Conservation (phyloP, 495 filamentous ascomycete genomes). For the Collariella sp. region DNA sequence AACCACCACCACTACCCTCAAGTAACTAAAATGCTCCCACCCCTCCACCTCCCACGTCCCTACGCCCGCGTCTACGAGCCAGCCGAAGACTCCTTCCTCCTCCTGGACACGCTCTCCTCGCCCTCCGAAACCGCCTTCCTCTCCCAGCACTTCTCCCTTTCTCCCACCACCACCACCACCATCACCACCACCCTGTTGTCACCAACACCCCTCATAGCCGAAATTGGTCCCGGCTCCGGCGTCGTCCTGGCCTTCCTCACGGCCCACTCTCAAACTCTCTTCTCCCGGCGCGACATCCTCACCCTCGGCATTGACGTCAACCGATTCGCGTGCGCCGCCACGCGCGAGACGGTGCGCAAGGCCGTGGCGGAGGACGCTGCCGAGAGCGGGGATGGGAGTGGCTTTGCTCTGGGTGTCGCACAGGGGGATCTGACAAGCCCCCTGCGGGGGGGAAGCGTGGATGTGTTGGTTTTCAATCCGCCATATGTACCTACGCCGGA, state of each 20-base stretch:
- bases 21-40: slow-evolving; percentile 57
- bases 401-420: slow-evolving; percentile 50
- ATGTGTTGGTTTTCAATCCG: slow-evolving; percentile 91
- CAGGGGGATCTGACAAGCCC: slow-evolving; percentile 57
- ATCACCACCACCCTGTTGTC: slow-evolving; percentile 27
- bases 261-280: slow-evolving; percentile 61
- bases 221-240: slow-evolving; percentile 85
- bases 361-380: slow-evolving; percentile 32
- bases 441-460: slow-evolving; percentile 50
- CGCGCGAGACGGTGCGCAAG: slow-evolving; percentile 49
- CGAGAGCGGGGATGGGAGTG: background rate
- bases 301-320: slow-evolving; percentile 77
- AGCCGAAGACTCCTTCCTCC: slow-evolving; percentile 88
- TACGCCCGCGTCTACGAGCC: slow-evolving; percentile 86
- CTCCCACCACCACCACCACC: slow-evolving; percentile 16
- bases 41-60: slow-evolving; percentile 83
- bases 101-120: slow-evolving; percentile 85
- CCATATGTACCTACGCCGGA: slow-evolving; percentile 84
- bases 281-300: slow-evolving; percentile 62
- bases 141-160: slow-evolving; percentile 45
- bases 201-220: slow-evolving; percentile 49
- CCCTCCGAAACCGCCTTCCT: slow-evolving; percentile 64
- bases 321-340: slow-evolving; percentile 64
- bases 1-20: too few relatives aligned
- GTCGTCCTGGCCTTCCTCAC: slow-evolving; percentile 81